phyloP scores from a whole-genome alignment of 2,329 filamentous ascomycete species.

The Diaporthe sp. region DNA sequence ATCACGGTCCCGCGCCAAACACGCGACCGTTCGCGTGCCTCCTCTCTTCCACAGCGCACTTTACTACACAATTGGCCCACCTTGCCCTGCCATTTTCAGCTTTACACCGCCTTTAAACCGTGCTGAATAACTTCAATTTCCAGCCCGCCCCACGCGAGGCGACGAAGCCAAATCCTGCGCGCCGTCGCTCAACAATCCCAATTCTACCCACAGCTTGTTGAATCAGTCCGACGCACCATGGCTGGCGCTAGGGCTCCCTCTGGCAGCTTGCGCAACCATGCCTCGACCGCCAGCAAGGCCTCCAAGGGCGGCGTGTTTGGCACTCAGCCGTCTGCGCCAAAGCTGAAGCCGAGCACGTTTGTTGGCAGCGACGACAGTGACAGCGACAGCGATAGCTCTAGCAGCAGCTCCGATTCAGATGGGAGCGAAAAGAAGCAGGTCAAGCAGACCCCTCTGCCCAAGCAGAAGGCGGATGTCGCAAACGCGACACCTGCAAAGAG shows the following conservation, averaged over 20 bases:
- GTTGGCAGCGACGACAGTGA: conserved; percentile 41
- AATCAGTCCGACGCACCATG: conserved; percentile 22
- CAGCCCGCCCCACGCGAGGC: conserved; percentile 3
- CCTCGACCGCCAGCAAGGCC: conserved; percentile 39
- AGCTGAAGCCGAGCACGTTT: conserved; percentile 53
- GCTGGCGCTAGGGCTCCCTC: conserved; percentile 35
- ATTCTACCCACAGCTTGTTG: conserved; percentile 9
- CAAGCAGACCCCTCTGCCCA: conserved; percentile 40
- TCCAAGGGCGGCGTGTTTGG: conserved; percentile 4
- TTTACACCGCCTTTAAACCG: not conserved
- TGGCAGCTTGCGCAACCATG: conserved; percentile 39
- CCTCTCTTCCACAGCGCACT: not conserved
- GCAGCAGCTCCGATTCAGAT: conserved; percentile 49
- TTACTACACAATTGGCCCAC: not conserved
- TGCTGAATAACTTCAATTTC: conserved; percentile 3
- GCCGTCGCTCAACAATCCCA: not conserved
- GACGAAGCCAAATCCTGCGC: conserved; percentile 1
- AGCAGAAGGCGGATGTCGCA: conserved; percentile 30
- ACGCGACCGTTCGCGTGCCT: not conserved
- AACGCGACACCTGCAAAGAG: conserved; percentile 36
- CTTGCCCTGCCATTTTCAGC: not conserved
- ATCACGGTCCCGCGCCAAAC: conserved; percentile 3
- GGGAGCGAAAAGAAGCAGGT: conserved; percentile 53
- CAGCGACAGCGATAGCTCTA: conserved; percentile 46
- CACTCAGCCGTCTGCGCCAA: conserved; percentile 44